Base-by-base conservation (phyloP, 106 monocot species). In the Acorus gramineus region DNA sequence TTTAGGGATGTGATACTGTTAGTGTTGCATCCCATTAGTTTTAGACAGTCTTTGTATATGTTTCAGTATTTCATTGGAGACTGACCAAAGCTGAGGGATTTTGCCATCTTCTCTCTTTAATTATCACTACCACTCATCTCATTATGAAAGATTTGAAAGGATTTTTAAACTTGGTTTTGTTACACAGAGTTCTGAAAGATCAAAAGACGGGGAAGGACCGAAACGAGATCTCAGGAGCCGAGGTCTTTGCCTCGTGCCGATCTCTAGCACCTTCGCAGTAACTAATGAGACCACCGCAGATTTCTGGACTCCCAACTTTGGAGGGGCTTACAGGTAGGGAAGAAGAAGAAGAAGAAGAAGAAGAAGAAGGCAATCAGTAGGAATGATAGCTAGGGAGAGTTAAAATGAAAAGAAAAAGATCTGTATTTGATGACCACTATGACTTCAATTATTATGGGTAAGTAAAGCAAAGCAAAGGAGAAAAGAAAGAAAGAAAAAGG, bases 171-270 rank as follows among this genome's bases (percentile, higher is more conserved):
- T 28, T 28, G 28, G 28, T 28, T 28, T 1, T 28, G 28, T 58
- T 56, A 11, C 12, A 64, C 68, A 83, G 73, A 76, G 61, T 48
- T 12, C 63, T 69, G 74, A 73, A 4, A 84, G 71, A 51, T 51
- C 64, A 14, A 78, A 74, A 74, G 77, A 72, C 0, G 55, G 46
- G 1, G 76, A 71, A 53, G 74, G 59, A 49, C 43, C 56, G 45
- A 70, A 69, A 46, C 57, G 53, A 57, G 82, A 86, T 54, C 78
- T 88, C n/a, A 66, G 69, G 60, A 81, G 84, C 65, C 75, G 80
- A 55, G 87, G 87, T 11, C 77, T 88, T 3, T 88, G 84, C 55
- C 73, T 88, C 0, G 84, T 84, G 49, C 87, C 87, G 4, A 73
- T 88, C 2, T 72, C 84, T 3, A 88, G 81, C 78, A 88, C 81